These are phyloP conservation scores for Fusarium buharicum DNA, from an alignment of 2,329 filamentous ascomycete genomes.

Conservation along the genomic window DNA sequence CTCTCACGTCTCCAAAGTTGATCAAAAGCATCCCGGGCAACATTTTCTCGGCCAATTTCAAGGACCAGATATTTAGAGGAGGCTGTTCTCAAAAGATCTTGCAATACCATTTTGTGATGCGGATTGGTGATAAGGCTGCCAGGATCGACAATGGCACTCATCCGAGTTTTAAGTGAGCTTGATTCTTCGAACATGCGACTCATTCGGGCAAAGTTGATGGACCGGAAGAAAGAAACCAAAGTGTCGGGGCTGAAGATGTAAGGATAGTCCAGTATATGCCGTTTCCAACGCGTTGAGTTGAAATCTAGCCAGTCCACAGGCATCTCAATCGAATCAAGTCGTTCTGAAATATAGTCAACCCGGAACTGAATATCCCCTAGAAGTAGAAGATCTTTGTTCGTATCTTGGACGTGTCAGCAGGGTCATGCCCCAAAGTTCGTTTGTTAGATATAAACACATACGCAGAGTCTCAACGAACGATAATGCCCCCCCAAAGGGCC, in stretches of 20 bases:
- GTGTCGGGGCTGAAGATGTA: constrained; percentile 80
- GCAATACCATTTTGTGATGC: constrained; percentile 69
- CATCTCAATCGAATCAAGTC: constrained; percentile 78
- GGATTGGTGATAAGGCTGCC: constrained; percentile 65
- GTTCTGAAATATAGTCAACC: constrained; percentile 79
- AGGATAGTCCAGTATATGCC: constrained; percentile 82
- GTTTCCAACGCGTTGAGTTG: constrained; percentile 67
- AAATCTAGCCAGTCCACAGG: constrained; percentile 77
- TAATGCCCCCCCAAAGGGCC: constrained; percentile 80
- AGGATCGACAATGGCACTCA: constrained; percentile 65
- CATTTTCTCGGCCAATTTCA: constrained; percentile 72
- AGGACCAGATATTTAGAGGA: constrained; percentile 78
- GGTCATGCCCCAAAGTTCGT: not conserved
- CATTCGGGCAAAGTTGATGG: constrained; percentile 90
- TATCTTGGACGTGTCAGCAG: constrained; percentile 57
- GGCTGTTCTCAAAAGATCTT: constrained; percentile 71
- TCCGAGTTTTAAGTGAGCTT: constrained; percentile 64
- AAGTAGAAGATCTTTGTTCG: constrained; percentile 70
- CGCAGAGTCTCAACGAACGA: constrained; percentile 78
- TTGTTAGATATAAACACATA: constrained; percentile 56
- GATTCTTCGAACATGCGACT: constrained; percentile 79
- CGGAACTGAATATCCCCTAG: constrained; percentile 76
- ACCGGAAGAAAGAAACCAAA: constrained; percentile 84
- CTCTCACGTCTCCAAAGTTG: constrained; percentile 89
- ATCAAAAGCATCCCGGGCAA: constrained; percentile 80